These are phyloP conservation scores for Colletotrichum sp. DNA, from an alignment of 2,329 filamentous ascomycete species.

Conservation along the genomic window DNA sequence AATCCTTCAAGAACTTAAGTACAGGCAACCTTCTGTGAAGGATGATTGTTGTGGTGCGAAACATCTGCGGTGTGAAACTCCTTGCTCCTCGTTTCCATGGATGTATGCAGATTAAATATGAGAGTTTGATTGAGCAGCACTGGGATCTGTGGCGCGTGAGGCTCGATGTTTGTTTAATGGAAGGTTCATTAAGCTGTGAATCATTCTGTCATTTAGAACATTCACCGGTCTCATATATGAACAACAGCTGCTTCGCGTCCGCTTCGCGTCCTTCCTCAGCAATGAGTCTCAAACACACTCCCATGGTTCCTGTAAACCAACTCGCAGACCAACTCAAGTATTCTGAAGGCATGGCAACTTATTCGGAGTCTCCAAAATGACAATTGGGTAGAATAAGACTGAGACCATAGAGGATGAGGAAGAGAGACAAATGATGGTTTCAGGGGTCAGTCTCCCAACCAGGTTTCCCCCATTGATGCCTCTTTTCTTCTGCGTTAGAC, in stretches of 20 bases:
- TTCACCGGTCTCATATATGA: fast-evolving
- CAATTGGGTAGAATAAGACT: fast-evolving
- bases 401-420: background rate
- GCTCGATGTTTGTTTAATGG: fast-evolving
- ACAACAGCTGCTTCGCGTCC: background rate
- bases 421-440: background rate
- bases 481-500: background rate
- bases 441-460: fast-evolving
- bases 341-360: background rate
- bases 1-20: fast-evolving
- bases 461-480: fast-evolving
- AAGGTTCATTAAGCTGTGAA: background rate
- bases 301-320: fast-evolving
- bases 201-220: fast-evolving
- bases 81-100: background rate
- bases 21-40: no score
- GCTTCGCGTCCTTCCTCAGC: background rate
- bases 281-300: background rate
- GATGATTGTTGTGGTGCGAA: background rate
- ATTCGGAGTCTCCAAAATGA: background rate
- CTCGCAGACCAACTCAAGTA: no score
- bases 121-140: background rate
- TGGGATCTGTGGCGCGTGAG: background rate
- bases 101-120: background rate
- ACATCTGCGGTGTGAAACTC: background rate